Evolutionary conservation across 1,284 basidiomycete genomes (phyloP).

Genomic region (Flammula alnicola): DNA sequence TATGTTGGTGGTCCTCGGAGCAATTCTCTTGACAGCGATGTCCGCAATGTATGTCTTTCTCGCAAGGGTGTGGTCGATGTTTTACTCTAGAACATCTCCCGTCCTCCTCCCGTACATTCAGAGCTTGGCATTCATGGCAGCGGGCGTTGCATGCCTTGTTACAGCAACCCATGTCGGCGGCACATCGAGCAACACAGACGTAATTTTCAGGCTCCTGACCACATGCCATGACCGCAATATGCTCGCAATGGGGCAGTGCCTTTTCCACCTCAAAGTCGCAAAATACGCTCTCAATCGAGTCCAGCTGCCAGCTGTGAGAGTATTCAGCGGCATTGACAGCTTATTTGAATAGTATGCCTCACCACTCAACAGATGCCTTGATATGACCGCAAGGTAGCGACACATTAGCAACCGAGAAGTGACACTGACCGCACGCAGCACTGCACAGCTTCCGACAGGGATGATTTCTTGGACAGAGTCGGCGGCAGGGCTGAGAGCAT

Average conservation of each 20-base stretch:
- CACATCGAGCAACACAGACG: slow-evolving; percentile 51
- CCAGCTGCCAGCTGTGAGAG: too few relatives aligned
- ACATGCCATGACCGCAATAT: slow-evolving; percentile 52
- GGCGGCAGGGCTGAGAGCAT: slow-evolving; percentile 57
- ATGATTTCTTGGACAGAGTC: slow-evolving; percentile 54
- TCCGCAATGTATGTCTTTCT: slow-evolving; percentile 58
- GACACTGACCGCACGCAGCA: slow-evolving; percentile 60
- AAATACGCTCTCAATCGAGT: too few relatives aligned
- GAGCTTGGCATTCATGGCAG: slow-evolving; percentile 56
- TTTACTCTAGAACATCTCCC: slow-evolving; percentile 21
- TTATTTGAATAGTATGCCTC: slow-evolving; percentile 21
- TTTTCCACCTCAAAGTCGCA: too few relatives aligned
- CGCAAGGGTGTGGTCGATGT: slow-evolving; percentile 57
- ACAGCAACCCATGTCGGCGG: slow-evolving; percentile 56
- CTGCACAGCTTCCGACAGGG: slow-evolving; percentile 64
- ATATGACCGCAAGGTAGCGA: slow-evolving; percentile 68
- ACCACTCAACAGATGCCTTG: slow-evolving; percentile 58
- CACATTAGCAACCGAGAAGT: slow-evolving; percentile 50
- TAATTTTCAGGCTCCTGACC: slow-evolving; percentile 43
- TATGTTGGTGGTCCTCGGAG: slow-evolving; percentile 55
- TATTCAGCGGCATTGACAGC: background rate
- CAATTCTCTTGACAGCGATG: slow-evolving; percentile 60
- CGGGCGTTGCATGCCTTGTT: slow-evolving; percentile 51
- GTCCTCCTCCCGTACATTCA: too few relatives aligned
- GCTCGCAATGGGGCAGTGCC: slow-evolving; percentile 60